Evolutionary conservation across 2,329 filamentous ascomycete species (phyloP).

Genomic region (Aspergillus sp.): DNA sequence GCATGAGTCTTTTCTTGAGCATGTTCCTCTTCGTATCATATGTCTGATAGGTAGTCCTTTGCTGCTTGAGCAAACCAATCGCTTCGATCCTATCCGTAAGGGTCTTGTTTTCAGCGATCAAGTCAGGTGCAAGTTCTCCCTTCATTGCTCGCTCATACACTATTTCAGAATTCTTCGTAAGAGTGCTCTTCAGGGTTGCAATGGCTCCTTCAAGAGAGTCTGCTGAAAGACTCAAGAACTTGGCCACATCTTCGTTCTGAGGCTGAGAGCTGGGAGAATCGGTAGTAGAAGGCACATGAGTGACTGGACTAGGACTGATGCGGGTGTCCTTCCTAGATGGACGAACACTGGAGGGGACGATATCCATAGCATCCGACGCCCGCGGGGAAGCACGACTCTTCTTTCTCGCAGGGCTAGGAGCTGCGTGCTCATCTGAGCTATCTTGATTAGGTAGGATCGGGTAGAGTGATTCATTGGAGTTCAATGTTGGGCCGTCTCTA

Average conservation of each 20-base stretch:
- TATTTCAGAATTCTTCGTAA: slow-evolving; percentile 39
- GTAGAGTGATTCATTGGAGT: slow-evolving; percentile 31
- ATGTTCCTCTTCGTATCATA: slow-evolving; percentile 34
- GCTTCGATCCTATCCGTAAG: slow-evolving; percentile 41
- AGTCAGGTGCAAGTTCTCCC: slow-evolving; percentile 34
- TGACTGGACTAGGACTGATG: slow-evolving; percentile 16
- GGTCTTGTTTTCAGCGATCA: slow-evolving; percentile 38
- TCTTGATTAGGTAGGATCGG: slow-evolving; percentile 31
- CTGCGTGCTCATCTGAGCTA: slow-evolving; percentile 12
- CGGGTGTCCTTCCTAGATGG: background rate
- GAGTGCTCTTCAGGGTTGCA: slow-evolving; percentile 31
- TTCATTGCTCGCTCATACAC: slow-evolving; percentile 42
- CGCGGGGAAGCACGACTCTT: slow-evolving; percentile 5
- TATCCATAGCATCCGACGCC: slow-evolving; percentile 4
- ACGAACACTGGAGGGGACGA: background rate
- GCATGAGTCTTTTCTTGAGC: slow-evolving; percentile 40
- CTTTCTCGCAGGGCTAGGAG: slow-evolving; percentile 1
- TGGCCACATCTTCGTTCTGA: slow-evolving; percentile 28
- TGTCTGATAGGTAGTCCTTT: slow-evolving; percentile 29
- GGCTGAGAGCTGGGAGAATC: slow-evolving; percentile 16
- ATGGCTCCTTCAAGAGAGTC: slow-evolving; percentile 30
- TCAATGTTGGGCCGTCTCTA: slow-evolving; percentile 23
- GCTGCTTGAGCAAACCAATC: slow-evolving; percentile 35
- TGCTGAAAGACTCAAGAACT: slow-evolving; percentile 35
- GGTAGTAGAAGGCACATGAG: slow-evolving; percentile 6